These are phyloP conservation scores for Arthrinium phaeospermum DNA, from an alignment of 2,329 filamentous ascomycete genomes.

Conservation along the genomic window DNA sequence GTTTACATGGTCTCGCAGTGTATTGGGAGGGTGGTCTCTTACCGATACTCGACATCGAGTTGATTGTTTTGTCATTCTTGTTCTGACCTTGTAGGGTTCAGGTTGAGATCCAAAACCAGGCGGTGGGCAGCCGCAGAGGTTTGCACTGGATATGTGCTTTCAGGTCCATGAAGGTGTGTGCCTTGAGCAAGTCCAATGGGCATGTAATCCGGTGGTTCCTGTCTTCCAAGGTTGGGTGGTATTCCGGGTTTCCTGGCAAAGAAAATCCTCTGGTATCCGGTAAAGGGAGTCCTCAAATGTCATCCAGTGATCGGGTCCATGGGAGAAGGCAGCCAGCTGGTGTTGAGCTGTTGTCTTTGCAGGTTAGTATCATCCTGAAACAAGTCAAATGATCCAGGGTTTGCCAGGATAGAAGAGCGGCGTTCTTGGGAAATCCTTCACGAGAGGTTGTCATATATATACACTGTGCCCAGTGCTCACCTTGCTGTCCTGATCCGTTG, in stretches of 20 bases:
- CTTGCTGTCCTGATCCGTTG: constrained; percentile 57
- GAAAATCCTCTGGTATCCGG: constrained; percentile 12
- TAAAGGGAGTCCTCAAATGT: constrained; percentile 5
- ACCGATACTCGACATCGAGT: constrained; percentile 7
- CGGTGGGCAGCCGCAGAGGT: not conserved
- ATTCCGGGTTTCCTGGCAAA: constrained; percentile 2
- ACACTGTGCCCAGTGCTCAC: constrained; percentile 56
- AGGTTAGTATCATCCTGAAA: constrained; percentile 17
- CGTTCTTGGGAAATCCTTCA: constrained; percentile 43
- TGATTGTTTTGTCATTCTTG: not conserved
- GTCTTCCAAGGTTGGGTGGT: not conserved
- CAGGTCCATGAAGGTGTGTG: not conserved
- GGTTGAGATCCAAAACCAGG: not conserved
- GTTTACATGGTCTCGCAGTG: not conserved
- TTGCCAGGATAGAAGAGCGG: constrained; percentile 21
- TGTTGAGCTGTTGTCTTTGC: not conserved
- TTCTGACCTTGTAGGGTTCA: constrained; percentile 3
- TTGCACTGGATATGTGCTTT: not conserved
- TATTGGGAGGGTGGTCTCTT: constrained; percentile 5
- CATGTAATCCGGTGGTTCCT: not conserved
- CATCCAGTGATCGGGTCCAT: constrained; percentile 1
- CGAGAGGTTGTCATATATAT: constrained; percentile 57
- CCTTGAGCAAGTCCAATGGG: constrained; percentile 9
- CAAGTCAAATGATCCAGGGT: constrained; percentile 16
- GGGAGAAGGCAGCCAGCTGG: not conserved